Evolutionary conservation across 495 filamentous ascomycete genomes (phyloP), one percentile per base, ranked within the genome.

Genomic region (Xylaria grammica): DNA sequence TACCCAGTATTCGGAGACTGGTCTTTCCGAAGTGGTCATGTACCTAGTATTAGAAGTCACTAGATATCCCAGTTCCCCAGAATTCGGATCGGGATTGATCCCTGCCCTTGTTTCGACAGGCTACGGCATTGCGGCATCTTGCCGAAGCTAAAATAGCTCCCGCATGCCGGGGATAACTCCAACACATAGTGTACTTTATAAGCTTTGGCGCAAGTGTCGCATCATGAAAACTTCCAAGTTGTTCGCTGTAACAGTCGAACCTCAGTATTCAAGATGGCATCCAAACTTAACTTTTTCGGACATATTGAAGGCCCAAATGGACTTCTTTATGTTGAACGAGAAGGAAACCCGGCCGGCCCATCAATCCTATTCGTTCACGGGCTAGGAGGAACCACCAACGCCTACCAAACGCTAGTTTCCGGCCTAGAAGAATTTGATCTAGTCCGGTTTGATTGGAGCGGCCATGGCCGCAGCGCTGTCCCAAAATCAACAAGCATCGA

Each of bases 391-490:
- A 52, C 49, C 17, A 52, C 49, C 49, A 52, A 52, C 3, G 49
- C 49, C 29, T 53, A 53, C 30, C 50, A 53, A 8, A 36, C 50
- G 30, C 50, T 53, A 2, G 50, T 53, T 53, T 15, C 50, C 11
- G 4, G 50, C 30, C 30, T 53, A 5, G 26, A 53, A 4, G 50
- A 53, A 34, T 53, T 53, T 13, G 50, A 53, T 24, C 10, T 53
- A 22, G 19, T 53, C 30, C 50, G 50, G 19, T 53, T 53, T 36
- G 50, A 53, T 36, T 53, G 29, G 50, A 53, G 50, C 19, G 50
- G 50, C 11, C 50, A 53, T 36, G 50, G 50, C 50, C 50, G 50
- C n/a, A 53, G 50, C 30, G 19, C 50, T n/a, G 50, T 53, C 20
- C 50, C 50, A 53, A 26, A 53, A n/a, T 34, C 30, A 19, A 53